phyloP scores from a whole-genome alignment of 768 basidiomycete species.

The Aureoboletus auriporus region DNA sequence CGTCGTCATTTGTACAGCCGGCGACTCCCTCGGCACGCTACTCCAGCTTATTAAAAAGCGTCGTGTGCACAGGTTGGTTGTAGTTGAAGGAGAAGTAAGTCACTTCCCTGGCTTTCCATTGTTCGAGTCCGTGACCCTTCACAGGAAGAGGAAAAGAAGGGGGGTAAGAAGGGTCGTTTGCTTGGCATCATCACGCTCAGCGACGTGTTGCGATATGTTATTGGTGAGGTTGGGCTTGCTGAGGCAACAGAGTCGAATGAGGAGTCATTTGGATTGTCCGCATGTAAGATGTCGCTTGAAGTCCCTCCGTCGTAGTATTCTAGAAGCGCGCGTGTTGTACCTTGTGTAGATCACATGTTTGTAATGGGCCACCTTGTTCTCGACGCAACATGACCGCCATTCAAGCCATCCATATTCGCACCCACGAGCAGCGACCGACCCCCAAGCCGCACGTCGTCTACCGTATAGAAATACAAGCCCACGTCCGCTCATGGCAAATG shows the following conservation, averaged over 20 bases:
- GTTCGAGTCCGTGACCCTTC: background rate
- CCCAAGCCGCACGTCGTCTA: slow-evolving; percentile 84
- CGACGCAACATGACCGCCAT: slow-evolving; percentile 57
- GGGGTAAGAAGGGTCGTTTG: slow-evolving; percentile 79
- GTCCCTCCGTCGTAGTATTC: slow-evolving; percentile 11
- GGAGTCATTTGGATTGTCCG: slow-evolving; percentile 13
- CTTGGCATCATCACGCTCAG: slow-evolving; percentile 86
- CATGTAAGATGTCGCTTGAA: slow-evolving; percentile 16
- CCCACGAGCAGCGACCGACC: slow-evolving; percentile 59
- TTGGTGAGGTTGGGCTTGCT: slow-evolving; percentile 57
- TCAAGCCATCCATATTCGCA: slow-evolving; percentile 69
- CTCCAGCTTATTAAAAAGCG: slow-evolving; percentile 90
- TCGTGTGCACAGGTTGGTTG: slow-evolving; percentile 90
- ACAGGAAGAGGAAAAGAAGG: slow-evolving; percentile 76
- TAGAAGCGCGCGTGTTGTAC: slow-evolving; percentile 2
- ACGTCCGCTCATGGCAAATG: slow-evolving; percentile 91
- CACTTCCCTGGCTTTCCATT: background rate
- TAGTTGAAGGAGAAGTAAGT: slow-evolving; percentile 86
- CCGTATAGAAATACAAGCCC: slow-evolving; percentile 79
- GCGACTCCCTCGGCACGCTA: slow-evolving; percentile 87
- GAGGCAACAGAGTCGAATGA: slow-evolving; percentile 38
- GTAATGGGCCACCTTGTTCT: slow-evolving; percentile 3
- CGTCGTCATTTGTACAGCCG: slow-evolving; percentile 91
- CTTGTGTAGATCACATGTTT: slow-evolving; percentile 11
- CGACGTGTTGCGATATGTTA: slow-evolving; percentile 82